Evolutionary conservation across 208 protist species (phyloP).

Genomic region (Leptomonas seymouri): DNA sequence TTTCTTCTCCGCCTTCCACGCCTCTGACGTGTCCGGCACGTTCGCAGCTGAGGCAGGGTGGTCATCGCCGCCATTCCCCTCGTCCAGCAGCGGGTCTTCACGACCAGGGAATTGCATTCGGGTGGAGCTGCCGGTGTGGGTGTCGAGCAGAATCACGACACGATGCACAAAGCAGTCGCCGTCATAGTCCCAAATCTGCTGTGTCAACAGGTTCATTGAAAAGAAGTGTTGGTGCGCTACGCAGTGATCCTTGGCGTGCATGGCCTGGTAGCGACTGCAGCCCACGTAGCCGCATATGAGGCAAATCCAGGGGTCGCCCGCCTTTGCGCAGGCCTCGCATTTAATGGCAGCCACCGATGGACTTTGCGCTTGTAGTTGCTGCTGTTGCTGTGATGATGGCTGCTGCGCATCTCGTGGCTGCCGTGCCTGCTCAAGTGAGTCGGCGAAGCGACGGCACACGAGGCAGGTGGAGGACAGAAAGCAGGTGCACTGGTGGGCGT

Average conservation of each 20-base stretch:
- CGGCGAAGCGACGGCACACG: conserved; percentile 56
- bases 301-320: conserved; percentile 90
- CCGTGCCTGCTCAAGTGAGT: conserved; percentile 22
- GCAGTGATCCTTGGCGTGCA: conserved; percentile 89
- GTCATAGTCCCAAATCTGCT: conserved; percentile 94
- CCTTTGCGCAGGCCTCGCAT: conserved; percentile 71
- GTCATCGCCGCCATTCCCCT: conserved; percentile 11
- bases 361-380: conserved; percentile 3
- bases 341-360: conserved; percentile 22
- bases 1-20: conserved; percentile 68
- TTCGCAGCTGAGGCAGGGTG: background rate
- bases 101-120: conserved; percentile 77
- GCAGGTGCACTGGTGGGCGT: conserved; percentile 46
- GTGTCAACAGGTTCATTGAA: conserved; percentile 89
- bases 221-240: conserved; percentile 68
- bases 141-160: conserved; percentile 70
- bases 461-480: conserved; percentile 56
- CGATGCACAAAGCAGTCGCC: conserved; percentile 91
- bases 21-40: conserved; percentile 16
- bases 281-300: conserved; percentile 92
- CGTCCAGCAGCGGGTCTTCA: conserved; percentile 45
- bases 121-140: conserved; percentile 53
- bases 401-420: too few relatives aligned
- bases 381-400: background rate
- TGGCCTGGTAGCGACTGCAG: conserved; percentile 92